Evolutionary conservation across 2,329 filamentous ascomycete species (phyloP), one percentile per base, ranked within the genome.

Genomic region (Penicillium sp.): DNA sequence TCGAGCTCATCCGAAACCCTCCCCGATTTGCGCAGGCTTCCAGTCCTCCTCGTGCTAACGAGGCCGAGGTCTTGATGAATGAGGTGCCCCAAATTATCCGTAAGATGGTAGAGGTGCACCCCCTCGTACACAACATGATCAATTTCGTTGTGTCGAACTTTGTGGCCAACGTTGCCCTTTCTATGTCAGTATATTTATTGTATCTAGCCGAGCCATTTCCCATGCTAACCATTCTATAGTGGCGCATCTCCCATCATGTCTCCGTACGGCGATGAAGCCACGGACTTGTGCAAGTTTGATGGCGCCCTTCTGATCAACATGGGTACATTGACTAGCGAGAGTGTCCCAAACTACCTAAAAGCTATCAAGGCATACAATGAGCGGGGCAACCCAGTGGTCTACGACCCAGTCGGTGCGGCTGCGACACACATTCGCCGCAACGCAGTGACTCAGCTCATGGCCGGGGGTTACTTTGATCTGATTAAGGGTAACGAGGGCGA

Each of bases 401-500:
- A 94, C 51, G 94, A 97, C 66, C 93, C 94, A 0, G 93, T 97
- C 0, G 93, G 93, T 12, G 92, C 89, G 7, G 93, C 91, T 7
- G 93, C 93, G 0, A 97, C 92, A 0, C 70, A 82, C 7, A 81
- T 93, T 44, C 86, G 94, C 13, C 85, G 88, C 50, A 79, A 83
- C 1, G 89, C 91, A 0, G 85, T 93, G 29, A 85, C 86, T 58
- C 82, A 82, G 2, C 84, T 97, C 38, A 81, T 97, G 69, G 79
- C 83, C 0, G 82, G 80, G 3, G 92, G 91, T 39, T 90, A 90
- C 73, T 90, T 96, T 67, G 86, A 91, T 73, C 81, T 97, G 42
- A 93, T 97, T 75, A 97, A 97, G 73, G 93, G 93, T 49, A 97
- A 97, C 75, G 91, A 96, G 71, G 86, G 89, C 53, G 94, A 97